These are phyloP conservation scores for Saururus chinensis DNA, from an alignment of 164 flowering plant species.

Conservation along the genomic window DNA sequence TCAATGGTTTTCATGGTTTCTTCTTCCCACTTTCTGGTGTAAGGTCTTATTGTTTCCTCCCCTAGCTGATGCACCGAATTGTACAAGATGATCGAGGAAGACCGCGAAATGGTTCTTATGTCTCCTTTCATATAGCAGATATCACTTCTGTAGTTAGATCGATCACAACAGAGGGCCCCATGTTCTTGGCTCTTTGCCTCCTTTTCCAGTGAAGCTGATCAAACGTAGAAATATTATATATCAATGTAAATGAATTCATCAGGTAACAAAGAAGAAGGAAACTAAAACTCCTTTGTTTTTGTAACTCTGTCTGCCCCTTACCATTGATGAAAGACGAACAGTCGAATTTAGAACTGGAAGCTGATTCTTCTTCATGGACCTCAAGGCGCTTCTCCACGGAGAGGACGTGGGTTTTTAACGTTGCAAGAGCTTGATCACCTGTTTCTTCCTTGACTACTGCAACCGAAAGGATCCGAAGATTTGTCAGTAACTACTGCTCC, in stretches of 20 bases:
- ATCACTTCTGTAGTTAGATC: slow-evolving; percentile 6
- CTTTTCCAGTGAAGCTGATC: not conserved
- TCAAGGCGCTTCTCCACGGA: not conserved
- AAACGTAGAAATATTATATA: not conserved
- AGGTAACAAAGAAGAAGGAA: no score
- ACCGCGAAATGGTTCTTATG: slow-evolving; percentile 3
- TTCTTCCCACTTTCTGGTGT: slow-evolving; percentile 12
- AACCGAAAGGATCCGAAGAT: not conserved
- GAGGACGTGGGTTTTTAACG: slow-evolving; percentile 1
- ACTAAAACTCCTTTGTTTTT: not conserved
- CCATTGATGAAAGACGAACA: slow-evolving; percentile 7
- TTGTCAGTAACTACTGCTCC: not conserved
- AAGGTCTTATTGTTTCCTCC: slow-evolving; percentile 6
- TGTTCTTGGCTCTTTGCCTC: not conserved
- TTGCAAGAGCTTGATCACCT: not conserved
- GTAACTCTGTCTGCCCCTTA: not conserved
- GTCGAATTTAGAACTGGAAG: not conserved
- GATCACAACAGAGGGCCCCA: slow-evolving; percentile 8
- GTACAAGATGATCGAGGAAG: slow-evolving; percentile 7
- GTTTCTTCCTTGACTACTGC: not conserved
- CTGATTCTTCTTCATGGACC: not conserved
- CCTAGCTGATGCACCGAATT: not conserved
- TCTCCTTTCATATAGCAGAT: slow-evolving; percentile 11
- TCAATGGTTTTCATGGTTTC: slow-evolving; percentile 10
- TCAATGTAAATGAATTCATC: not conserved